Evolutionary conservation across 2,329 filamentous ascomycete species (phyloP).

Genomic region (Paraphaeosphaeria sporulosa): DNA sequence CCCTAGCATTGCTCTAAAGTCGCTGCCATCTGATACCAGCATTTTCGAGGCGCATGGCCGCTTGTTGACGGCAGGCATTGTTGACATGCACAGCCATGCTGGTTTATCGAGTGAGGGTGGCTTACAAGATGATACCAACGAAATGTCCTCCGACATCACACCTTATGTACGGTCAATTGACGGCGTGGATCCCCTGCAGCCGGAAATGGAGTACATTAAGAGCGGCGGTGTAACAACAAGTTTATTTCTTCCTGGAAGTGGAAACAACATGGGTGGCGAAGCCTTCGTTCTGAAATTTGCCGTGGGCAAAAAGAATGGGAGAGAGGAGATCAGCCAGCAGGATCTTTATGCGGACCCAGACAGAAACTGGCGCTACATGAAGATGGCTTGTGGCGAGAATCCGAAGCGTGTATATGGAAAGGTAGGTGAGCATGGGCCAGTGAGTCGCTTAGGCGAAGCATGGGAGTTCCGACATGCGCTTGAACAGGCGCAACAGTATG

Average conservation of each 20-base stretch:
- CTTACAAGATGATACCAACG: slow-evolving; percentile 69
- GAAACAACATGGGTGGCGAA: slow-evolving; percentile 78
- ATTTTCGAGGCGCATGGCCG: slow-evolving; percentile 67
- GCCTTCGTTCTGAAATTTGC: slow-evolving; percentile 74
- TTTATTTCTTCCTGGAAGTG: slow-evolving; percentile 71
- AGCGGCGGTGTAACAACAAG: slow-evolving; percentile 76
- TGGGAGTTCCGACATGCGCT: slow-evolving; percentile 74
- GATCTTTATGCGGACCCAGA: slow-evolving; percentile 73
- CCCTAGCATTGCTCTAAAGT: slow-evolving; percentile 51
- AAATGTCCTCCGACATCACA: slow-evolving; percentile 69
- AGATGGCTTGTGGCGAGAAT: slow-evolving; percentile 80
- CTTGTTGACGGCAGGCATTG: slow-evolving; percentile 70
- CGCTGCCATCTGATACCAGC: slow-evolving; percentile 58
- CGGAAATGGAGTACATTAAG: slow-evolving; percentile 73
- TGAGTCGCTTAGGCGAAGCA: slow-evolving; percentile 71
- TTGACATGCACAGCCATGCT: slow-evolving; percentile 76
- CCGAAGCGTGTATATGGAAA: slow-evolving; percentile 68
- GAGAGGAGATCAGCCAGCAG: slow-evolving; percentile 67
- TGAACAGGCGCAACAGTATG: slow-evolving; percentile 65
- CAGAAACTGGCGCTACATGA: slow-evolving; percentile 73
- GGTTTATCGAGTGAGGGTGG: slow-evolving; percentile 59
- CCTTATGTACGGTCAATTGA: slow-evolving; percentile 74
- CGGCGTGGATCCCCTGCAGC: slow-evolving; percentile 68
- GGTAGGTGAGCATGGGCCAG: slow-evolving; percentile 61
- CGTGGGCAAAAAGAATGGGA: slow-evolving; percentile 66